phyloP scores from a whole-genome alignment of 352 stramenopile genomes.

The Pythium aquatile region DNA sequence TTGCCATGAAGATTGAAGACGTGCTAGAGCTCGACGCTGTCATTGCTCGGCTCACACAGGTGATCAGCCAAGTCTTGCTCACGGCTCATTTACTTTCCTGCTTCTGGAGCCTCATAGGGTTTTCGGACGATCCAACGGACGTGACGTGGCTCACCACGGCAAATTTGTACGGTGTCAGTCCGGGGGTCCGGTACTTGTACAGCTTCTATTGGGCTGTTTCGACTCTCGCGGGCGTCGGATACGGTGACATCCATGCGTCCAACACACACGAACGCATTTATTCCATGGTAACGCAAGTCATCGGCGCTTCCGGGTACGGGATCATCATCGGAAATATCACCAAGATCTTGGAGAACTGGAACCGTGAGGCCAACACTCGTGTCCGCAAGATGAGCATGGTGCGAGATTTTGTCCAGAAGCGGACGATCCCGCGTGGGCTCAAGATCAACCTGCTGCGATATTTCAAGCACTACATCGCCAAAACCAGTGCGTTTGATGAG shows the following conservation, averaged over 20 bases:
- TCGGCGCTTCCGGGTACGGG: constrained; percentile 75
- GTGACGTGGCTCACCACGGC: constrained; percentile 50
- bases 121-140: constrained; percentile 28
- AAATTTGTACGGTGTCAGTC: constrained; percentile 27
- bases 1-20: constrained; percentile 74
- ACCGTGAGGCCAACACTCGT: constrained; percentile 53
- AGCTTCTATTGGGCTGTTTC: constrained; percentile 86
- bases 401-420: constrained; percentile 63
- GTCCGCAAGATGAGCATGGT: constrained; percentile 62
- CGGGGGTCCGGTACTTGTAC: constrained; percentile 63
- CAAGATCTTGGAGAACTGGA: constrained; percentile 80
- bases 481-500: constrained; percentile 75
- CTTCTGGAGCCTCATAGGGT: constrained; percentile 77
- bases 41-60: constrained; percentile 51
- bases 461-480: constrained; percentile 79
- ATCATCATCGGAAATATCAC: constrained; percentile 85
- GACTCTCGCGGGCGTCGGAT: constrained; percentile 79
- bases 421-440: constrained; percentile 48
- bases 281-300: constrained; percentile 65
- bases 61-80: constrained; percentile 69
- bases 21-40: constrained; percentile 63
- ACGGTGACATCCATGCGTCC: constrained; percentile 74
- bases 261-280: constrained; percentile 72
- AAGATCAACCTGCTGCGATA: constrained; percentile 61
- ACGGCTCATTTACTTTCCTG: constrained; percentile 73